Conservation (phyloP, 805 yeast genomes). For the Yarrowia phangngaensis region DNA sequence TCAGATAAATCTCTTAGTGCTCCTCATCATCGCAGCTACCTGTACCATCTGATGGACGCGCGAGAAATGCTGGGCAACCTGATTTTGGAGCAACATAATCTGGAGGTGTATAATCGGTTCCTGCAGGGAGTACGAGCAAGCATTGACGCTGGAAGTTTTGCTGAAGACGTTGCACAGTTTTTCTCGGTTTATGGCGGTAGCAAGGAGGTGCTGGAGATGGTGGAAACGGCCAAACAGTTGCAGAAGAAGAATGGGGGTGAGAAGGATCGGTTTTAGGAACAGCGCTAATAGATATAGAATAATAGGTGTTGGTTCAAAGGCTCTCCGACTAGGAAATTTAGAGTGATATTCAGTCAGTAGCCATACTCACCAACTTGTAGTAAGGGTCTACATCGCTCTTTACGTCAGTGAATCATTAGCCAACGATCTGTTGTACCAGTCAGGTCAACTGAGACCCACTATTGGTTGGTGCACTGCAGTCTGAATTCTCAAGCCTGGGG, state of each 20-base stretch:
- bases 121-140: slow-evolving; percentile 38
- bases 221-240: background rate
- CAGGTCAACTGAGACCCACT: too few species aligned
- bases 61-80: slow-evolving; percentile 46
- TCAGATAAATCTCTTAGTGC: slow-evolving; percentile 31
- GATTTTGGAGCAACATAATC: slow-evolving; percentile 43
- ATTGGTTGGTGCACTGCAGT: too few species aligned
- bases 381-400: too few species aligned
- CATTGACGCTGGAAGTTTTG: slow-evolving; percentile 38
- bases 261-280: slow-evolving; percentile 13
- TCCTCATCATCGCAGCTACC: slow-evolving; percentile 41
- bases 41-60: slow-evolving; percentile 44
- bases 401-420: too few species aligned
- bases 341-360: too few species aligned
- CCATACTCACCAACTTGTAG: too few species aligned
- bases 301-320: too few species aligned
- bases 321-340: too few species aligned
- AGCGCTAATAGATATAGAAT: too few species aligned
- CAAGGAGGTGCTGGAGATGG: slow-evolving; percentile 8
- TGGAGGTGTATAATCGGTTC: slow-evolving; percentile 35
- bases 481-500: too few species aligned
- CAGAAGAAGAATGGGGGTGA: slow-evolving; percentile 6
- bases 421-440: too few species aligned
- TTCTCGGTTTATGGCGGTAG: slow-evolving; percentile 32
- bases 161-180: slow-evolving; percentile 29